Evolutionary conservation across 108 stramenopile genomes (phyloP).

Genomic region (Schizochytrium sp.): DNA sequence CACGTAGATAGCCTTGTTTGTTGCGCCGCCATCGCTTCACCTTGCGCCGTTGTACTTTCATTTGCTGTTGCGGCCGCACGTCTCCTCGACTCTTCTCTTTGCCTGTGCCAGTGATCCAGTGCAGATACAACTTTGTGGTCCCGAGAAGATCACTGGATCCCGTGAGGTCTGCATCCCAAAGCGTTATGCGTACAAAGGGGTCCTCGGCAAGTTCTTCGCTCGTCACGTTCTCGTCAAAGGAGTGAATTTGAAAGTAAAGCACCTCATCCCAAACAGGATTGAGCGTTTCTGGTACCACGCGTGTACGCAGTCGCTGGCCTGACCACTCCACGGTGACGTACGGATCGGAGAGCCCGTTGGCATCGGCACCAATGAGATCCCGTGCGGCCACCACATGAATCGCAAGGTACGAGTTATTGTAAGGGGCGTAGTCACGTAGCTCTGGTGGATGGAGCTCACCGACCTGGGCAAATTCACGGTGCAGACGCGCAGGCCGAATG

Average conservation of each 20-base stretch:
- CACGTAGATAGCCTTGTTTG: not conserved
- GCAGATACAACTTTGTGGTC: not conserved
- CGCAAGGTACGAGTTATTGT: not conserved
- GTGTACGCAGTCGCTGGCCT: not conserved
- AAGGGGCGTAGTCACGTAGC: not conserved
- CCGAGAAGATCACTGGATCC: not conserved
- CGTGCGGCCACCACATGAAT: not conserved
- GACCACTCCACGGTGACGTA: not conserved
- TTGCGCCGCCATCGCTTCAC: not conserved
- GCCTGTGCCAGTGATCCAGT: not conserved
- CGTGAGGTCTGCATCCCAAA: not conserved
- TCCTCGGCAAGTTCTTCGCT: not conserved
- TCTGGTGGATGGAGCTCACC: not conserved
- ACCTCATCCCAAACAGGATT: not conserved
- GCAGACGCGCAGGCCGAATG: not conserved
- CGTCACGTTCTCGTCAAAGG: not conserved
- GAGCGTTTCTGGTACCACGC: not conserved
- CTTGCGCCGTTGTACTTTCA: not conserved
- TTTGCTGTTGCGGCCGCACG: not conserved
- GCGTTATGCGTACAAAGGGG: not conserved
- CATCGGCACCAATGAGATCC: not conserved
- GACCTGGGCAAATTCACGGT: slow-evolving; percentile 8
- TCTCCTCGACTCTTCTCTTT: not conserved
- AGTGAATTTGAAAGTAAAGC: not conserved
- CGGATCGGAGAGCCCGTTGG: not conserved